Evolutionary conservation across 2,329 filamentous ascomycete genomes (phyloP), one percentile per base, ranked within the genome.

Genomic region (Cladosporium sp.): DNA sequence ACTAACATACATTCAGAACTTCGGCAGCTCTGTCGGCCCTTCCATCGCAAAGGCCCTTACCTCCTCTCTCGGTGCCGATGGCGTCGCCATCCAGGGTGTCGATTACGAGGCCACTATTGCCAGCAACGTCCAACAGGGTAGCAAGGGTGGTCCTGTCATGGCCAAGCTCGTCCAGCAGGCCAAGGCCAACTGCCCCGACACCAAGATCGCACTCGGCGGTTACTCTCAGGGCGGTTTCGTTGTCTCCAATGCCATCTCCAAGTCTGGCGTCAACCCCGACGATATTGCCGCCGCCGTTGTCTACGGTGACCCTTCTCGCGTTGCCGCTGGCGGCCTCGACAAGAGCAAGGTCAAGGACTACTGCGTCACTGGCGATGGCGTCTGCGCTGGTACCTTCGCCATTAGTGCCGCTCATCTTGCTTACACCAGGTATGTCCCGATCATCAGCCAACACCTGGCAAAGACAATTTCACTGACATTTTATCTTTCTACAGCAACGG

Each of bases 51-150:
- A 79, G 43, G 79, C 80, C 2, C 72, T 87, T 1, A 77, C 76
- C 10, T 56, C 70, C 5, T 71, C 74, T 59, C 74, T 85, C 65
- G 82, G 80, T 21, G 75, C 74, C 6, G 75, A 74, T 48, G 79
- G 81, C 63, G 72, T 86, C 10, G 81, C 81, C 2, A 79, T 85
- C 13, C 85, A 87, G 74, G 85, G 85, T 59, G 81, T 87, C 23
- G 76, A 82, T 34, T 87, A 87, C 70, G 75, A 80, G 2, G 85
- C 84, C 53, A 66, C 67, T 2, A 68, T 71, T 63, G 68, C 43
- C 28, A 65, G 62, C 49, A 70, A 73, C 61, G 57, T 64, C 59
- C 36, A 59, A 36, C 60, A 64, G 64, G 72, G 71, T 30, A 56
- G 59, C n/a, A 53, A 60, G 1, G 72, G 72, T 25, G 71, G 69